Evolutionary conservation across 495 filamentous ascomycete genomes (phyloP).

Genomic region (Jackrogersella multiformis): DNA sequence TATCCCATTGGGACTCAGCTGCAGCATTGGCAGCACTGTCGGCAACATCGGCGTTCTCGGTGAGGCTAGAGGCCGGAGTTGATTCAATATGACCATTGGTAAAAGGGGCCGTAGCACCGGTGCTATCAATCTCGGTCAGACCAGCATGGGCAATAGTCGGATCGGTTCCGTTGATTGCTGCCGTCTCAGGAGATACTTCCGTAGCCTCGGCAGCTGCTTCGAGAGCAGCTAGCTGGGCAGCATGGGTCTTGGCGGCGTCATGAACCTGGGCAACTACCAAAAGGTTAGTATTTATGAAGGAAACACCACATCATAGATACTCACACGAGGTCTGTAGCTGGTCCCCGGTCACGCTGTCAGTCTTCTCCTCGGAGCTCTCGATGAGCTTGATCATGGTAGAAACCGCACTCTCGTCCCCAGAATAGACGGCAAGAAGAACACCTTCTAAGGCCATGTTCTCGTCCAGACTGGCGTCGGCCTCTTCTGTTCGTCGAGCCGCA

Average conservation of each 20-base stretch:
- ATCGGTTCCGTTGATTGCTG: slow-evolving; percentile 66
- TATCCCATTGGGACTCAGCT: slow-evolving; percentile 75
- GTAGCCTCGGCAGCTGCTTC: slow-evolving; percentile 53
- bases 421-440: slow-evolving; percentile 87
- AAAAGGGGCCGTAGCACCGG: slow-evolving; percentile 50
- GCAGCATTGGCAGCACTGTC: slow-evolving; percentile 72
- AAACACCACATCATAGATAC: neutral
- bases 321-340: slow-evolving; percentile 78
- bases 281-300: slow-evolving; percentile 46
- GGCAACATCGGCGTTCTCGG: slow-evolving; percentile 65
- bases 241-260: slow-evolving; percentile 62
- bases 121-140: slow-evolving; percentile 70
- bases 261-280: slow-evolving; percentile 74
- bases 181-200: slow-evolving; percentile 53
- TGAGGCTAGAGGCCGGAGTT: slow-evolving; percentile 48
- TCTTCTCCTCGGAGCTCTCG: slow-evolving; percentile 77
- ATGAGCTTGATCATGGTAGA: slow-evolving; percentile 85
- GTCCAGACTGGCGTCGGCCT: slow-evolving; percentile 68
- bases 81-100: slow-evolving; percentile 62
- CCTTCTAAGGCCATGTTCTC: slow-evolving; percentile 91
- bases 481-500: slow-evolving; percentile 71
- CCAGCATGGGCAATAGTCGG: slow-evolving; percentile 80
- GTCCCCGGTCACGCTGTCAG: slow-evolving; percentile 70
- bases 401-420: slow-evolving; percentile 83
- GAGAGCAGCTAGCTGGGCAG: slow-evolving; percentile 49